These are phyloP conservation scores for Nevesoporus exiguus DNA, from an alignment of 768 basidiomycete genomes.

Conservation along the genomic window DNA sequence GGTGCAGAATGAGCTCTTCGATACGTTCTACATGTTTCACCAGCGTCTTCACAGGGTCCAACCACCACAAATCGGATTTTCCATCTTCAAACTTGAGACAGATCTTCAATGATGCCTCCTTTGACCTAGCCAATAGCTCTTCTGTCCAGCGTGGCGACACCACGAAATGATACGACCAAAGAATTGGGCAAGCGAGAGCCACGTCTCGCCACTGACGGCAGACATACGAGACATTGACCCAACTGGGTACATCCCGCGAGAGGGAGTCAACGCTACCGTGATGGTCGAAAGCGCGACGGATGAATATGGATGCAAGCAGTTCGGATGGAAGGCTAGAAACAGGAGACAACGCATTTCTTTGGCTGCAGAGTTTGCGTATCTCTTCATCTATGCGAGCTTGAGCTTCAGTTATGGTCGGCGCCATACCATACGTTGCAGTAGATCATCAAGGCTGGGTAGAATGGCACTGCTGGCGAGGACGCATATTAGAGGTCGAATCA, in stretches of 20 bases:
- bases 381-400: too few relatives aligned
- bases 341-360: background rate
- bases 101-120: background rate
- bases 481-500: too few relatives aligned
- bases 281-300: background rate
- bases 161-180: background rate
- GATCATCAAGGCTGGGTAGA: too few relatives aligned
- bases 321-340: background rate
- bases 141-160: background rate
- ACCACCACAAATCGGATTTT: too few relatives aligned
- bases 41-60: background rate
- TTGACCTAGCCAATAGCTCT: background rate
- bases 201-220: background rate
- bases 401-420: too few relatives aligned
- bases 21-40: background rate
- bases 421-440: too few relatives aligned
- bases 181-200: background rate
- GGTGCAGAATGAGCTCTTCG: background rate
- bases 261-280: background rate
- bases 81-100: background rate
- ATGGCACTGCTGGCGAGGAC: too few relatives aligned
- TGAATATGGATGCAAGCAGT: background rate
- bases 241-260: background rate
- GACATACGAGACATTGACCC: background rate
- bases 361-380: background rate